Base-by-base conservation (phyloP, 192 early-diverging fungal genomes). In the Mortierella antarctica region DNA sequence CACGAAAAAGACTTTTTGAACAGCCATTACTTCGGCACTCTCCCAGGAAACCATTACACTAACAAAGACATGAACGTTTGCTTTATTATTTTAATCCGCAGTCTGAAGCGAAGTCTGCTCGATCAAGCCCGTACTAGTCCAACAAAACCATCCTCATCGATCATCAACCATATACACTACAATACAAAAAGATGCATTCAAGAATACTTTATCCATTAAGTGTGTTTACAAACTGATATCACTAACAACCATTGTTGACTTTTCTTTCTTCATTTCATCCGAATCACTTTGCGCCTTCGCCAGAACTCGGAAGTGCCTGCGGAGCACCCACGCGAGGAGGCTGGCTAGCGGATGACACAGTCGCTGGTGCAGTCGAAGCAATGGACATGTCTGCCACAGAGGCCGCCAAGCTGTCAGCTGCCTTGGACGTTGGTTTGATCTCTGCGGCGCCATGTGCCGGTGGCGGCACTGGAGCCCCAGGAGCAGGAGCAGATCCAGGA, bases 51-150 rank as follows among this genome's bases (percentile, higher is more conserved):
- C 3, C 31, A 31, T 31, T 31, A 31, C 31, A 3, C 31, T 31
- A 31, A 31, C 31, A n/a, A n/a, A n/a, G n/a, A n/a, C n/a, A n/a
- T 31, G 31, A 31, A 31, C 31, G 31, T 17, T 23, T 65, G 64
- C n/a, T 42, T 58, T 45, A 0, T 12, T 70, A n/a, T n/a, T 6
- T 52, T 51, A 11, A 12, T 20, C 31, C 31, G 31, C 59, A 73
- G 71, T 50, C 65, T n/a, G 73, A 75, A 31, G 52, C 58, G 41
- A 67, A 47, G 58, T 75, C 65, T n/a, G 59, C 73, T 18, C 57
- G 73, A 31, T 67, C 73, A 49, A 75, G 20, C 50, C 73, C 73
- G 18, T 75, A 75, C 39, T 75, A 67, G 52, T 54, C 10, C 6
- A 52, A 18, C 31, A 18, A 15, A 18, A 15, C 11, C 54, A 45